phyloP scores from a whole-genome alignment of 352 stramenopile species.

The Phytophthora megakarya region DNA sequence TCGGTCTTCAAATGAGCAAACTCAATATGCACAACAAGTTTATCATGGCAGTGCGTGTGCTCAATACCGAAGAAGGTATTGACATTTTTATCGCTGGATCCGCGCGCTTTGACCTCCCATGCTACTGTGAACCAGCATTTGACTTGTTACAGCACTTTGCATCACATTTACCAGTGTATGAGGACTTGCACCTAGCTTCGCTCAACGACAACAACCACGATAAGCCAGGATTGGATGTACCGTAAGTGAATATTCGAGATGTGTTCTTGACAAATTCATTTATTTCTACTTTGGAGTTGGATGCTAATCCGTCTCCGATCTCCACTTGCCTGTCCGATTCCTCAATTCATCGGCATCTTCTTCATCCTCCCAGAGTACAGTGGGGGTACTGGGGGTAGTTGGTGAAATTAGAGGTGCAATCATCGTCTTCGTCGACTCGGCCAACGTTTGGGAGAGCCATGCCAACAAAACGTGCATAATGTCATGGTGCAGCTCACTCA shows the following conservation, averaged over 20 bases:
- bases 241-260: slow-evolving; percentile 6
- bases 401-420: slow-evolving; percentile 64
- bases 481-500: slow-evolving; percentile 80
- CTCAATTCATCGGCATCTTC: slow-evolving; percentile 39
- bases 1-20: slow-evolving; percentile 40
- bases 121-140: slow-evolving; percentile 35
- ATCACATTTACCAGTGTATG: slow-evolving; percentile 56
- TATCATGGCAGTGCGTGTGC: slow-evolving; percentile 29
- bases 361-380: slow-evolving; percentile 44
- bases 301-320: slow-evolving; percentile 58
- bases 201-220: slow-evolving; percentile 20
- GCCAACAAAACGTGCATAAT: slow-evolving; percentile 86
- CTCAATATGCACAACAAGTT: slow-evolving; percentile 49
- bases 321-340: slow-evolving; percentile 46
- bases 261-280: neutral
- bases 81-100: slow-evolving; percentile 50
- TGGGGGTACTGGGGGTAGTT: slow-evolving; percentile 9
- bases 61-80: slow-evolving; percentile 28
- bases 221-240: slow-evolving; percentile 13
- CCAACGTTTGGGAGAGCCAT: slow-evolving; percentile 77
- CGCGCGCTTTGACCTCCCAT: slow-evolving; percentile 38
- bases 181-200: slow-evolving; percentile 57
- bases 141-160: slow-evolving; percentile 66
- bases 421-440: slow-evolving; percentile 70
- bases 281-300: slow-evolving; percentile 4